These are phyloP conservation scores for Plenodomus lindquistii DNA, from an alignment of 2,329 filamentous ascomycete genomes.

Conservation along the genomic window DNA sequence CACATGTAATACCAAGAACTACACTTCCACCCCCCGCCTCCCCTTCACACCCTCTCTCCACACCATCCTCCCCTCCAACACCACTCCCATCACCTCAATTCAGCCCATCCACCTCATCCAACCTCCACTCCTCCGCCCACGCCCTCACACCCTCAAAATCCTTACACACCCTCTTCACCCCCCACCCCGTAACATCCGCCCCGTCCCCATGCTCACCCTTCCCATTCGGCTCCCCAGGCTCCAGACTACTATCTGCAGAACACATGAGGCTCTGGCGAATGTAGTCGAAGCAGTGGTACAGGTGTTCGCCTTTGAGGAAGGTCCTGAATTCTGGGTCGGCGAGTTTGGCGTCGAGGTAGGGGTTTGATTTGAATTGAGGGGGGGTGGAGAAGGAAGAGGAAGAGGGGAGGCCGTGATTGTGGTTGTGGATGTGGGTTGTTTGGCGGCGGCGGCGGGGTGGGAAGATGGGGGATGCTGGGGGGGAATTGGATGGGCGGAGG, in stretches of 20 bases:
- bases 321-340: neutral
- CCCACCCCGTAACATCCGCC: slow-evolving; percentile 16
- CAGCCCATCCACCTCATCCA: neutral
- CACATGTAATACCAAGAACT: too few relatives aligned
- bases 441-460: neutral
- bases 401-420: too few relatives aligned
- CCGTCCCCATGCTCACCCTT: neutral
- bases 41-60: neutral
- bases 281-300: slow-evolving; percentile 32
- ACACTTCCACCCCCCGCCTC: too few relatives aligned
- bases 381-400: neutral
- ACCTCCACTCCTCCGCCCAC: slow-evolving; percentile 26
- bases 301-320: neutral
- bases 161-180: slow-evolving; percentile 25
- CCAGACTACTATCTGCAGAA: slow-evolving; percentile 29
- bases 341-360: slow-evolving; percentile 5
- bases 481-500: neutral
- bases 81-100: neutral
- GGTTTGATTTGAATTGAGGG: slow-evolving; percentile 3
- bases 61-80: neutral
- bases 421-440: too few relatives aligned
- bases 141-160: slow-evolving; percentile 28
- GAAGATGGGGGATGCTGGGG: neutral
- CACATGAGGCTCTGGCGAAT: slow-evolving; percentile 31
- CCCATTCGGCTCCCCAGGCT: slow-evolving; percentile 3